These are phyloP conservation scores for Starmerella stigmatis DNA, from an alignment of 805 yeast species.

Conservation along the genomic window DNA sequence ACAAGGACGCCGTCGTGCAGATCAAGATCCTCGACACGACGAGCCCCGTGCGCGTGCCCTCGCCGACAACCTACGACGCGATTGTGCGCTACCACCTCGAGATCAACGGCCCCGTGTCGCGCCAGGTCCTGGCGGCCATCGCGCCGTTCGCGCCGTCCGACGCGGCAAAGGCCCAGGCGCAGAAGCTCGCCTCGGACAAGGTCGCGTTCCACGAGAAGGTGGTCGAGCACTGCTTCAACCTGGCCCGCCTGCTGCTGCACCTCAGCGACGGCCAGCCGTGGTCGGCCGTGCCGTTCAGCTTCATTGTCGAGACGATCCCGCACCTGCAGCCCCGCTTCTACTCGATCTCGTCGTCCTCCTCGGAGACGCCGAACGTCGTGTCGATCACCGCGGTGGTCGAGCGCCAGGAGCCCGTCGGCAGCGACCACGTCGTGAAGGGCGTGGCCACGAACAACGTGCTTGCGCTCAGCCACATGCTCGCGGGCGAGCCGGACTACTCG, in stretches of 20 bases:
- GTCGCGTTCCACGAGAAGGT: conserved; percentile 55
- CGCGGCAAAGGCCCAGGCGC: conserved; percentile 41
- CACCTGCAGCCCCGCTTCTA: conserved; percentile 89
- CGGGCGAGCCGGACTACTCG: conserved; percentile 38
- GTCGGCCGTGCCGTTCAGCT: conserved; percentile 70
- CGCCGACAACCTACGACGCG: conserved; percentile 77
- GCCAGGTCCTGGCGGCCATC: conserved; percentile 66
- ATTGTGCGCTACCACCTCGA: conserved; percentile 79
- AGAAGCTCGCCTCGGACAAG: conserved; percentile 55
- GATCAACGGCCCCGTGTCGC: conserved; percentile 85
- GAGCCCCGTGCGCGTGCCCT: conserved; percentile 36
- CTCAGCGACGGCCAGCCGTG: conserved; percentile 61
- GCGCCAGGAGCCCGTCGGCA: conserved; percentile 33
- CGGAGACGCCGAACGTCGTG: conserved; percentile 60
- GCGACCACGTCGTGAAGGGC: conserved; percentile 50
- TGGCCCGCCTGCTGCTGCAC: conserved; percentile 59
- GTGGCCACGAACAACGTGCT: conserved; percentile 83
- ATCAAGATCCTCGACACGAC: conserved; percentile 56
- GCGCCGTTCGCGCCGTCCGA: conserved; percentile 73
- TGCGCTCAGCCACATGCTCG: conserved; percentile 53
- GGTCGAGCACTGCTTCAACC: conserved; percentile 49
- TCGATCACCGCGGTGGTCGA: conserved; percentile 92
- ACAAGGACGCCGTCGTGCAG: conserved; percentile 48
- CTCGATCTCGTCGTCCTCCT: conserved; percentile 85
- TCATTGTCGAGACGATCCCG: conserved; percentile 68